These are phyloP conservation scores for Picochlorum sp. DNA, from an alignment of 139 green algal genomes.

Conservation along the genomic window DNA sequence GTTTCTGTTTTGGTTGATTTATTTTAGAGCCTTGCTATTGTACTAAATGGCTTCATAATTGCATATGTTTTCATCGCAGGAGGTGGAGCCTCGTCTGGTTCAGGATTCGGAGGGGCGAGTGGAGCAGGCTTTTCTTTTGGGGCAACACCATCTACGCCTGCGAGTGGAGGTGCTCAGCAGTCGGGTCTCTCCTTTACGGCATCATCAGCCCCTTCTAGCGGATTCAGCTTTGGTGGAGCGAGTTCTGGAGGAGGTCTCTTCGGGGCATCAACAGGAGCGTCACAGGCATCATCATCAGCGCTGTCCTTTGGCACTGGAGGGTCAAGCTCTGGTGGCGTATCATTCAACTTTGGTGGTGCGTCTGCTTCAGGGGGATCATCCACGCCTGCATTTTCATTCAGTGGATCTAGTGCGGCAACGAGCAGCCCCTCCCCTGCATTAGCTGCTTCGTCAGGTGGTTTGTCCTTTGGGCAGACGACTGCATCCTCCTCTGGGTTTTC, in stretches of 20 bases:
- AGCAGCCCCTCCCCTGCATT: background rate
- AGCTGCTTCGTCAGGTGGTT: background rate
- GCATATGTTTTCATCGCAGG: background rate
- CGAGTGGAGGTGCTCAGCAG: background rate
- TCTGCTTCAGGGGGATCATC: background rate
- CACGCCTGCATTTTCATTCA: background rate
- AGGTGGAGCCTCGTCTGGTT: background rate
- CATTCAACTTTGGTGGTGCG: background rate
- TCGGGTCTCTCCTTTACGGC: constrained; percentile 7
- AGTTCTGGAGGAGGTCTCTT: background rate
- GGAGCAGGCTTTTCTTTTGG: constrained; percentile 2
- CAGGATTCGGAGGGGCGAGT: background rate
- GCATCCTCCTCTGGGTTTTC: constrained; percentile 8
- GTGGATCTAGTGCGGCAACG: background rate
- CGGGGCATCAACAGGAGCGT: background rate
- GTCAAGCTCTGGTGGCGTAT: background rate
- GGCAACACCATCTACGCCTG: too few species aligned
- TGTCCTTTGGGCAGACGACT: background rate
- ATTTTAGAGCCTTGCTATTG: background rate
- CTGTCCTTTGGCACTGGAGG: background rate
- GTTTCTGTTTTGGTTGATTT: too few species aligned
- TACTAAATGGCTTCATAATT: background rate
- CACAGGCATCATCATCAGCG: background rate
- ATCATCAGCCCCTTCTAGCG: constrained; percentile 7
- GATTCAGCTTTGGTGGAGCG: constrained; percentile 21